These are phyloP conservation scores for Graphiopsis chlorocephala DNA, from an alignment of 2,329 filamentous ascomycete genomes.

Conservation along the genomic window DNA sequence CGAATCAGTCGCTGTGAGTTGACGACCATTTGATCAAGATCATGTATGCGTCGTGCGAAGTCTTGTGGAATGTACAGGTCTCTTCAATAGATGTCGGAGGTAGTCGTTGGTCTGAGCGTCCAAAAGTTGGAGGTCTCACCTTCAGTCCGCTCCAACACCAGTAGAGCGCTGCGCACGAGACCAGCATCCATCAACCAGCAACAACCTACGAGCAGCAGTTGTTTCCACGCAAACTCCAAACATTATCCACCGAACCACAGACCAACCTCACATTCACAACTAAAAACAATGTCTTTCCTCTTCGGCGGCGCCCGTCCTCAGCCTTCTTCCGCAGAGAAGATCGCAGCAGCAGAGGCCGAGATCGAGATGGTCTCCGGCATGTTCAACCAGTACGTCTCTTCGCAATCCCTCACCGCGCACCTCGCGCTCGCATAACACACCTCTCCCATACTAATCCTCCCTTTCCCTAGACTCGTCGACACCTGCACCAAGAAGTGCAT, in stretches of 20 bases:
- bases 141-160: background rate
- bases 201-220: constrained; percentile 5
- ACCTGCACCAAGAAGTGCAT: constrained; percentile 94
- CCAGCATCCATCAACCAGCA: constrained; percentile 10
- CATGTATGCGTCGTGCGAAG: background rate
- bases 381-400: constrained; percentile 77
- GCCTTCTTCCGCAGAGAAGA: constrained; percentile 93
- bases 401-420: background rate
- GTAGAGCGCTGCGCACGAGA: constrained; percentile 3
- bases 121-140: background rate
- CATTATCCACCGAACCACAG: background rate
- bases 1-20: background rate
- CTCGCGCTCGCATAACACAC: background rate
- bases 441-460: background rate
- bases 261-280: background rate
- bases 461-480: constrained; percentile 63
- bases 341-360: constrained; percentile 92
- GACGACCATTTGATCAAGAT: background rate
- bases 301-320: constrained; percentile 71
- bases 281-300: constrained; percentile 65
- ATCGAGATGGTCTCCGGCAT: constrained; percentile 97
- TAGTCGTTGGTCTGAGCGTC: background rate
- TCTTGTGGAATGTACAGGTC: background rate
- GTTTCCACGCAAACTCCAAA: background rate
- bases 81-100: background rate